Conservation (phyloP, 2,329 filamentous ascomycete species). For the Teratosphaeriaceae sp. region DNA sequence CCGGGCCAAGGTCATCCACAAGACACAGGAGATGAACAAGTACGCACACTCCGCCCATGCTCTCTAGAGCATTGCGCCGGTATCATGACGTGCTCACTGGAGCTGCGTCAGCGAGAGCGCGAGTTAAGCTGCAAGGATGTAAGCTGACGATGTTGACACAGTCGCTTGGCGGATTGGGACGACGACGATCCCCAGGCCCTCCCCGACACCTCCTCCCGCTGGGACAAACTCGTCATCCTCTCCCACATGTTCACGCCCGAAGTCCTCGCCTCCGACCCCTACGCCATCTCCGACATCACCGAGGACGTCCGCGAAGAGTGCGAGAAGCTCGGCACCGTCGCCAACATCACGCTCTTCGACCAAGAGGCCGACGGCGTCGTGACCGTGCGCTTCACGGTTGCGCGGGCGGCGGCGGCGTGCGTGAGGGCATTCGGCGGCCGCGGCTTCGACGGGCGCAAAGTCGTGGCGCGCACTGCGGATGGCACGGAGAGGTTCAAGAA, state of each 20-base stretch:
- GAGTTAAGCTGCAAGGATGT: too few relatives aligned
- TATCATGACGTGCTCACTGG: too few relatives aligned
- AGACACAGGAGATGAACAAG: slow-evolving; percentile 79
- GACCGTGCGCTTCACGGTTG: slow-evolving; percentile 71
- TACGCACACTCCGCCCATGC: slow-evolving; percentile 23
- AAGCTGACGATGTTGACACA: slow-evolving; percentile 31
- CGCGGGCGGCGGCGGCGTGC: slow-evolving; percentile 65
- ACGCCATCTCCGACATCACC: slow-evolving; percentile 81
- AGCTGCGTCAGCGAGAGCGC: too few relatives aligned
- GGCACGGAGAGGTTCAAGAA: slow-evolving; percentile 69
- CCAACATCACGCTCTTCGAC: slow-evolving; percentile 87
- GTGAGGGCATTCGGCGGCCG: slow-evolving; percentile 67
- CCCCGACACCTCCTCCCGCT: slow-evolving; percentile 51
- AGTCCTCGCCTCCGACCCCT: slow-evolving; percentile 78
- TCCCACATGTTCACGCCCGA: slow-evolving; percentile 88
- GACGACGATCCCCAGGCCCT: slow-evolving; percentile 62
- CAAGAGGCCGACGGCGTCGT: slow-evolving; percentile 77
- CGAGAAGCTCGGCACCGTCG: slow-evolving; percentile 76
- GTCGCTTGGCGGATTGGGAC: slow-evolving; percentile 90
- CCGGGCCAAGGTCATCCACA: slow-evolving; percentile 76
- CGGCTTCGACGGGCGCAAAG: slow-evolving; percentile 65
- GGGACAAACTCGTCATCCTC: slow-evolving; percentile 78
- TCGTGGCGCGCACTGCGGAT: slow-evolving; percentile 50
- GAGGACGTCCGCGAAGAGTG: slow-evolving; percentile 91
- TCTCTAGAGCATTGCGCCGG: too few relatives aligned